Evolutionary conservation across 2,329 filamentous ascomycete genomes (phyloP).

Genomic region (Bipolaris victoriae): DNA sequence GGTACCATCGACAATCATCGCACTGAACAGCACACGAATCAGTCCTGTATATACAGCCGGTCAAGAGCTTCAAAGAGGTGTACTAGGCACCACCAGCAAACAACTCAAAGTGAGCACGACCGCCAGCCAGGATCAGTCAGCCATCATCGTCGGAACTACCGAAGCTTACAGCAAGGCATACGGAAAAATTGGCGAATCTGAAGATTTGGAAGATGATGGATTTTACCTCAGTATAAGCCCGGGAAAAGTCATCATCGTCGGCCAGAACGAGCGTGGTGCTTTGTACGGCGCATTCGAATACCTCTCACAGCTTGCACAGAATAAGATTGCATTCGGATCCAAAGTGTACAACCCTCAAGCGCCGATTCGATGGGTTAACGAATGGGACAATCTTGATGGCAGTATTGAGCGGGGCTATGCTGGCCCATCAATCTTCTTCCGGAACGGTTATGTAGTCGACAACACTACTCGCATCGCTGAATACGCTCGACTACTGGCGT

Average conservation of each 20-base stretch:
- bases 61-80: slow-evolving; percentile 63
- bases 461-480: slow-evolving; percentile 65
- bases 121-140: slow-evolving; percentile 29
- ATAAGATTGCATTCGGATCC: slow-evolving; percentile 57
- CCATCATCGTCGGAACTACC: slow-evolving; percentile 59
- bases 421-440: slow-evolving; percentile 72
- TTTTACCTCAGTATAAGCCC: slow-evolving; percentile 64
- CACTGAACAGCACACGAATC: slow-evolving; percentile 60
- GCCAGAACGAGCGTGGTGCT: slow-evolving; percentile 69
- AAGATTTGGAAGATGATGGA: slow-evolving; percentile 62
- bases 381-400: slow-evolving; percentile 75
- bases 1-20: slow-evolving; percentile 59
- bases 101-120: slow-evolving; percentile 47
- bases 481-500: slow-evolving; percentile 71
- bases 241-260: slow-evolving; percentile 62
- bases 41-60: slow-evolving; percentile 67
- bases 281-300: slow-evolving; percentile 75
- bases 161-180: slow-evolving; percentile 51
- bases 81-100: slow-evolving; percentile 63
- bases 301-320: slow-evolving; percentile 68
- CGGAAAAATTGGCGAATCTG: slow-evolving; percentile 39
- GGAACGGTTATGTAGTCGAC: slow-evolving; percentile 60
- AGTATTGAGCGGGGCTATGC: slow-evolving; percentile 72
- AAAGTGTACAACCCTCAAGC: slow-evolving; percentile 63
- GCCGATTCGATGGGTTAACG: slow-evolving; percentile 71